Evolutionary conservation across 495 filamentous ascomycete genomes (phyloP).

Genomic region (Xeromyces bisporus): DNA sequence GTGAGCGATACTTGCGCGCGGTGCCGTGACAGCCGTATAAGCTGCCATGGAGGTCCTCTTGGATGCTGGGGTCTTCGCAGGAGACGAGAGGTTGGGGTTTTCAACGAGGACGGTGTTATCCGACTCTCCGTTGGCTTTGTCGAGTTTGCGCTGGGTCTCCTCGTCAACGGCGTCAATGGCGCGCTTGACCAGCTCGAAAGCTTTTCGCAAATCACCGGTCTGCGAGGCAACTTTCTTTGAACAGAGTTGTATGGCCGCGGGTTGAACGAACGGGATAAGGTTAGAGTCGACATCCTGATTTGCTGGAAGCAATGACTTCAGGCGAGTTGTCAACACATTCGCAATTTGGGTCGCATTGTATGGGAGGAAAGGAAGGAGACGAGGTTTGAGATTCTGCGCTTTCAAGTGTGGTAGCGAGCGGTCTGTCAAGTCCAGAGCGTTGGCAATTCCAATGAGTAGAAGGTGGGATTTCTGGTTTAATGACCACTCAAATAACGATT

Average conservation of each 20-base stretch:
- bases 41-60: conserved; percentile 29
- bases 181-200: conserved; percentile 82
- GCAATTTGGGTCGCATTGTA: conserved; percentile 85
- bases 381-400: conserved; percentile 75
- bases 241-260: conserved; percentile 80
- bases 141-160: conserved; percentile 43
- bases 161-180: conserved; percentile 79
- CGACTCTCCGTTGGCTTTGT: conserved; percentile 22
- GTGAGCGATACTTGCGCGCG: conserved; percentile 75
- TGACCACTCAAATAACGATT: conserved; percentile 88
- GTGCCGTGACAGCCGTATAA: conserved; percentile 57
- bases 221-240: conserved; percentile 87
- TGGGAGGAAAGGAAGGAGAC: conserved; percentile 78
- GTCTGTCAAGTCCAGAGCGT: conserved; percentile 89
- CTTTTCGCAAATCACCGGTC: conserved; percentile 86
- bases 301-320: conserved; percentile 49
- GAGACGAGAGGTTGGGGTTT: conserved; percentile 52
- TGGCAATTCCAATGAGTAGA: conserved; percentile 82
- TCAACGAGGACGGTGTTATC: conserved; percentile 44
- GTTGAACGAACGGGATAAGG: conserved; percentile 77
- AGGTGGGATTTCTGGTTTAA: conserved; percentile 60
- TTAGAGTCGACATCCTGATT: conserved; percentile 31
- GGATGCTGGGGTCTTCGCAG: conserved; percentile 16
- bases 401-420: conserved; percentile 89
- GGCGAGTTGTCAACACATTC: conserved; percentile 64